A percentile compares a stretch with the other conserved stretches of the same genome.
These are phyloP conservation scores for Ophiosphaerella herpotricha DNA, from an alignment of 2,329 filamentous ascomycete genomes.

Conservation along the genomic window DNA sequence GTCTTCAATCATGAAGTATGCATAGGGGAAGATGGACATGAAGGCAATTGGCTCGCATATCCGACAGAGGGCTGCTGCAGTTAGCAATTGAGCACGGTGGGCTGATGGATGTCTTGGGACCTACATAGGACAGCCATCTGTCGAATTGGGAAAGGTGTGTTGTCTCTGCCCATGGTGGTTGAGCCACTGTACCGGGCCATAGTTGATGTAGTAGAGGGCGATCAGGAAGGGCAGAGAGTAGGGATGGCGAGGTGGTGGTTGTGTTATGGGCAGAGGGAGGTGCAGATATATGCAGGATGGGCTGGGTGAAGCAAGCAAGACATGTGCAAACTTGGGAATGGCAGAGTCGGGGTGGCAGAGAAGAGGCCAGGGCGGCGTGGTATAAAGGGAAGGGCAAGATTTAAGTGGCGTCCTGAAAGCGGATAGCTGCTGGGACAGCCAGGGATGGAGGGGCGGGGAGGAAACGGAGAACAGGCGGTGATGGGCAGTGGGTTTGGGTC, in stretches of 20 bases:
- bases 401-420: constrained; percentile 46
- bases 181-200: constrained; percentile 40
- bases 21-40: constrained; percentile 99
- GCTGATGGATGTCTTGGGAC: constrained; percentile 14
- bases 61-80: constrained; percentile 74
- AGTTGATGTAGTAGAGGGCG: constrained; percentile 14
- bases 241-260: not conserved
- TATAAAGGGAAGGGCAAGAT: constrained; percentile 47
- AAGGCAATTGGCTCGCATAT: constrained; percentile 99
- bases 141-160: constrained; percentile 59
- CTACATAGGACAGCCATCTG: constrained; percentile 63
- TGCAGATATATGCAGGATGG: constrained; percentile 6
- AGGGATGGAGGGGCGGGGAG: constrained; percentile 47
- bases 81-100: not conserved
- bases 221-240: not conserved
- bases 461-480: constrained; percentile 45
- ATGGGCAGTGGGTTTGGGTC: constrained; percentile 39
- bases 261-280: not conserved
- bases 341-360: constrained; percentile 29
- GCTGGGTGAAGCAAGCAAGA: constrained; percentile 27
- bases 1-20: constrained; percentile 95
- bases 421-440: constrained; percentile 39
- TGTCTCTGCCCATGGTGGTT: constrained; percentile 32
- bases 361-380: constrained; percentile 42
- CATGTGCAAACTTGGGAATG: constrained; percentile 38